Conservation (phyloP, 1,284 basidiomycete genomes). For the Cerioporus squamosus region DNA sequence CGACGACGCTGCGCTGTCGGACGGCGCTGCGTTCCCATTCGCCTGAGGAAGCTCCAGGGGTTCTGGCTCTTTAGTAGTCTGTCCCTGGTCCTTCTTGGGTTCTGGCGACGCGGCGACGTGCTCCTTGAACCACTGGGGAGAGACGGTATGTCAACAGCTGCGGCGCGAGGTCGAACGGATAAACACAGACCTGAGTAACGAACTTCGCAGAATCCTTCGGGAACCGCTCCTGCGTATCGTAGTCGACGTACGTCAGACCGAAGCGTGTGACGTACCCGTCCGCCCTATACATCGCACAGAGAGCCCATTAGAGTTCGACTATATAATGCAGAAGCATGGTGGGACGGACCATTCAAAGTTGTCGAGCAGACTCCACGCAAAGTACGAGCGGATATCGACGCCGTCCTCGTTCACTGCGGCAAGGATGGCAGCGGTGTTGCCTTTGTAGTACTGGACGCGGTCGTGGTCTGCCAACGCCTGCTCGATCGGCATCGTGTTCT, state of each 20-base stretch:
- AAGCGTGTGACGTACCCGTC: slow-evolving; percentile 70
- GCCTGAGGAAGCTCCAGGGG: neutral
- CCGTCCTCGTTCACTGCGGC: slow-evolving; percentile 68
- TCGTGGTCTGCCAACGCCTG: slow-evolving; percentile 67
- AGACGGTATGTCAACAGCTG: neutral
- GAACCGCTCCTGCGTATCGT: slow-evolving; percentile 68
- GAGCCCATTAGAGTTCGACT: too few relatives aligned
- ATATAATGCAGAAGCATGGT: neutral
- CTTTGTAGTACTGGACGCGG: slow-evolving; percentile 71
- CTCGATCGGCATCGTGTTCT: slow-evolving; percentile 54
- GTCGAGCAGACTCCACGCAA: slow-evolving; percentile 75
- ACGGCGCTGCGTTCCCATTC: neutral
- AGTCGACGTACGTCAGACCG: slow-evolving; percentile 71
- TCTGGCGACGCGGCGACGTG: slow-evolving; percentile 25
- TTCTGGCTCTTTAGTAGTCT: neutral
- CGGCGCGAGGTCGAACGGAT: neutral
- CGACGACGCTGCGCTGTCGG: slow-evolving; percentile 17
- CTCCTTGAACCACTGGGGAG: slow-evolving; percentile 36
- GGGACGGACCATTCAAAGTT: slow-evolving; percentile 71
- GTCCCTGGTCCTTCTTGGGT: slow-evolving; percentile 1
- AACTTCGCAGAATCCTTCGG: slow-evolving; percentile 71
- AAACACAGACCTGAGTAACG: slow-evolving; percentile 42
- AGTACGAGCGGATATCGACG: slow-evolving; percentile 70
- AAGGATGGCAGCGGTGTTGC: slow-evolving; percentile 61
- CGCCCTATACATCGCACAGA: slow-evolving; percentile 39